These are phyloP conservation scores for Draba incana DNA, from an alignment of 345 rosid genomes.

Conservation along the genomic window DNA sequence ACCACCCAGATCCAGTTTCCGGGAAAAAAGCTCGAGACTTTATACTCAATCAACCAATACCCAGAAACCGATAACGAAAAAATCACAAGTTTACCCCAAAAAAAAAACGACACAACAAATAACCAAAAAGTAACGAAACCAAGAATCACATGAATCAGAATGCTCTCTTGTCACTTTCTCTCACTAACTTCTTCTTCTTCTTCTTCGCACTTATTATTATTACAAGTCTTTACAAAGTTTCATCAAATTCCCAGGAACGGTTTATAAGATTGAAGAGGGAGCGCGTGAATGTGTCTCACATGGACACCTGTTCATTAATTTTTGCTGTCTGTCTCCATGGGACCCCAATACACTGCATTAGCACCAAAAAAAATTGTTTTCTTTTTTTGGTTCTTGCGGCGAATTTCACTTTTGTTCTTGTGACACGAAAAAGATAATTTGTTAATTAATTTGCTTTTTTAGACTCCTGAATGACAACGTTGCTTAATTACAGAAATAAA, in stretches of 20 bases:
- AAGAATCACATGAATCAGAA: conserved; percentile 39
- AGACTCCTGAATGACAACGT: conserved; percentile 24
- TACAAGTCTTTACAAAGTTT: background rate
- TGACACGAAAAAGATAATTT: background rate
- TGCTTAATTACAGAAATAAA: conserved; percentile 4
- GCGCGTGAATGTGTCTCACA: conserved; percentile 39
- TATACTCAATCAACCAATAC: conserved; percentile 24
- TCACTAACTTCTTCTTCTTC: background rate
- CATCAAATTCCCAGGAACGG: conserved; percentile 32
- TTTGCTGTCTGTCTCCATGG: conserved; percentile 32
- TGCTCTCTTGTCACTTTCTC: conserved; percentile 25
- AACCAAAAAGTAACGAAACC: background rate
- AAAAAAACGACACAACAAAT: conserved; percentile 8
- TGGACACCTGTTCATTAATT: conserved; percentile 44
- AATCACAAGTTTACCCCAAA: background rate
- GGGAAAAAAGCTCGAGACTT: conserved; percentile 26
- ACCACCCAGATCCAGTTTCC: conserved; percentile 42
- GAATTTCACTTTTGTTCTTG: conserved; percentile 20
- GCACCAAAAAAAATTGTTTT: background rate
- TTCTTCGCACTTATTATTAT: background rate
- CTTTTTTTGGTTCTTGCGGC: conserved; percentile 1
- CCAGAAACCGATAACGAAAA: conserved; percentile 10
- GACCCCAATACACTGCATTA: conserved; percentile 28
- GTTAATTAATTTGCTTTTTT: background rate
- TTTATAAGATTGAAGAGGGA: conserved; percentile 21